Percentiles rank a stretch among this genome's conserved stretches.
phyloP scores from a whole-genome alignment of 441 rosid species.

The Syzygium syzygioides region DNA sequence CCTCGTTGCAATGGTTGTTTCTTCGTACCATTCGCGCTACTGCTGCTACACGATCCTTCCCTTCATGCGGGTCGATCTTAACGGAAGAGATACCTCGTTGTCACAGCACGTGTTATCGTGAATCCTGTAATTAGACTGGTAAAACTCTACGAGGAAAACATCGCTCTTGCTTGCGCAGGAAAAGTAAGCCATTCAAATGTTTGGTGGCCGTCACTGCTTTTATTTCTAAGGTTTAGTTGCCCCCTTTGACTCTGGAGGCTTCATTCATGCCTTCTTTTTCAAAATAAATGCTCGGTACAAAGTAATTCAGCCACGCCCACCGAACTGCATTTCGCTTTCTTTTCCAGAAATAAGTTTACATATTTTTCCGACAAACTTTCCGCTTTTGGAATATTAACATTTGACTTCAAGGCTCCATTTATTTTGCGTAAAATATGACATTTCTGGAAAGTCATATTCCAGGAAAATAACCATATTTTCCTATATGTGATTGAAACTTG shows the following conservation, averaged over 20 bases:
- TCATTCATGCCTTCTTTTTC: not conserved
- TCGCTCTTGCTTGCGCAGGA: not conserved
- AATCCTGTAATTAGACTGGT: not conserved
- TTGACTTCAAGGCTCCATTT: too few species aligned
- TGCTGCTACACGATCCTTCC: not conserved
- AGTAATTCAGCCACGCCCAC: not conserved
- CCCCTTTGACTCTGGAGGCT: not conserved
- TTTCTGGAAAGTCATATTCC: too few species aligned
- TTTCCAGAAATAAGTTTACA: not conserved
- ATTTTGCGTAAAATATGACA: too few species aligned
- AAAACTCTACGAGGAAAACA: not conserved
- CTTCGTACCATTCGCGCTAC: not conserved
- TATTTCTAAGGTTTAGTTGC: not conserved
- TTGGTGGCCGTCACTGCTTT: not conserved
- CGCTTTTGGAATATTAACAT: not conserved
- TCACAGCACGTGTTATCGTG: not conserved
- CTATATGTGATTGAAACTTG: too few species aligned
- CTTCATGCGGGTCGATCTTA: not conserved
- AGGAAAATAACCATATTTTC: too few species aligned
- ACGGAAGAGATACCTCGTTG: not conserved
- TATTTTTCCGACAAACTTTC: not conserved
- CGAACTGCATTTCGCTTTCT: not conserved
- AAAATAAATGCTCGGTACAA: not conserved
- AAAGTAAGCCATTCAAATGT: not conserved
- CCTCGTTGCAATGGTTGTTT: not conserved